Evolutionary conservation across 306 rosid genomes (phyloP), one percentile per base, ranked within the genome.

Genomic region (Sicyos baderoa): DNA sequence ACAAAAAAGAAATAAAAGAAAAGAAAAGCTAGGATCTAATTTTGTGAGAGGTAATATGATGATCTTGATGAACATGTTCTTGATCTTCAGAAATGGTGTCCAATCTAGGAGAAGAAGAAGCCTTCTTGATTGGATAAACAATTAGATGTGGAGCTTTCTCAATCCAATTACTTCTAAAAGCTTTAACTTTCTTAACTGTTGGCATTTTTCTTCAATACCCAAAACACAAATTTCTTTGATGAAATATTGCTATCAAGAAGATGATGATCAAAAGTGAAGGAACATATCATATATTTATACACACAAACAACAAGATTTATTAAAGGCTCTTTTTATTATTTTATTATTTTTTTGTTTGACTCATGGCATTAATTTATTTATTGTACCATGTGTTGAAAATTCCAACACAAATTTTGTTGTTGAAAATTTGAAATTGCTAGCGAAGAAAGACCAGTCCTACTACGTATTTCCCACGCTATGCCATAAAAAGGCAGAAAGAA

Each of bases 21-120:
- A 29, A 29, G 4, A 29, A 9, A 9, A 14, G 15, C 15, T 19
- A 54, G 2, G 27, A 54, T 18, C 14, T 54, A 5, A 8, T 9
- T 19, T 27, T 27, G 0, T 14, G 23, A 47, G 3, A 16, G 0
- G 7, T n/a, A 15, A n/a, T 27, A 7, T 62, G 35, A 29, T 3
- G 35, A 29, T 3, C 27, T 62, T 62, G 16, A 62, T 40, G 50
- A 40, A 37, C 68, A 9, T 62, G 68, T 17, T 62, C 27, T 35
- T 60, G 77, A 45, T 87, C 89, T 65, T 85, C 89, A 0, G 57
- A 27, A 13, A 87, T 85, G 19, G 91, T 81, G 78, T 82, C 96
- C 82, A 87, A 78, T 40, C 75, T 12, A 4, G 91, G 94, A 0
- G 71, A 76, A 75, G 81, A 85, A 10, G 89, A 80, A 68, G 81